Evolutionary conservation across 2,329 filamentous ascomycete genomes (phyloP).

Genomic region (Apiospora kogelbergensis): DNA sequence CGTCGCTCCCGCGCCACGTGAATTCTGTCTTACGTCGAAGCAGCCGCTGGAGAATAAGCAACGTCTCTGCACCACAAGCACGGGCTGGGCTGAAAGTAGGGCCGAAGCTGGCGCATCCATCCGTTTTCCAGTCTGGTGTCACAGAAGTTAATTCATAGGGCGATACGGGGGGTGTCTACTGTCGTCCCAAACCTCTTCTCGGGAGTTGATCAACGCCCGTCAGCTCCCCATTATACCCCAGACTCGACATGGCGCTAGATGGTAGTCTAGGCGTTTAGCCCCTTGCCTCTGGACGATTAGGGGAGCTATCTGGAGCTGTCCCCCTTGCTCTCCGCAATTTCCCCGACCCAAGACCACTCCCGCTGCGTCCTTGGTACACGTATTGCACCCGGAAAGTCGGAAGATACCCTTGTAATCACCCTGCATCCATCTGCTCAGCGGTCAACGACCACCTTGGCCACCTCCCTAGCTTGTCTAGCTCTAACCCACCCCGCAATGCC

Average conservation of each 20-base stretch:
- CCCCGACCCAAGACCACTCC: neutral
- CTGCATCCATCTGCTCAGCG: no score
- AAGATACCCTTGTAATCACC: neutral
- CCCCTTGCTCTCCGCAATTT: neutral
- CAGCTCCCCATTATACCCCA: neutral
- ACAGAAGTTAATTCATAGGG: no score
- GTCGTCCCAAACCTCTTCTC: neutral
- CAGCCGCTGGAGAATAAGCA: neutral
- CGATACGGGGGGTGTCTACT: no score
- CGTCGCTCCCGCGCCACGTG: neutral
- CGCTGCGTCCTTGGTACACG: neutral
- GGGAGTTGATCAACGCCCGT: conserved; percentile 7
- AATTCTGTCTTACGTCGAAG: neutral
- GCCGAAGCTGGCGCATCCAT: no score
- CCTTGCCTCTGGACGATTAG: neutral
- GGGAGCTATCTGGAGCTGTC: neutral
- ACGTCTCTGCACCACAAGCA: neutral
- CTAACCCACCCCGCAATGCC: neutral
- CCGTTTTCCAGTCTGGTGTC: no score
- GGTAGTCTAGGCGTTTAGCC: neutral
- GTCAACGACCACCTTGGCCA: no score
- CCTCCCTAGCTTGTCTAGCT: conserved; percentile 1
- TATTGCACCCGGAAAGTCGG: neutral
- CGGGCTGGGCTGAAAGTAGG: neutral
- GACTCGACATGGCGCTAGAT: neutral